phyloP scores from a whole-genome alignment of 306 rosid species.

The Cotoneaster glaucophyllus region DNA sequence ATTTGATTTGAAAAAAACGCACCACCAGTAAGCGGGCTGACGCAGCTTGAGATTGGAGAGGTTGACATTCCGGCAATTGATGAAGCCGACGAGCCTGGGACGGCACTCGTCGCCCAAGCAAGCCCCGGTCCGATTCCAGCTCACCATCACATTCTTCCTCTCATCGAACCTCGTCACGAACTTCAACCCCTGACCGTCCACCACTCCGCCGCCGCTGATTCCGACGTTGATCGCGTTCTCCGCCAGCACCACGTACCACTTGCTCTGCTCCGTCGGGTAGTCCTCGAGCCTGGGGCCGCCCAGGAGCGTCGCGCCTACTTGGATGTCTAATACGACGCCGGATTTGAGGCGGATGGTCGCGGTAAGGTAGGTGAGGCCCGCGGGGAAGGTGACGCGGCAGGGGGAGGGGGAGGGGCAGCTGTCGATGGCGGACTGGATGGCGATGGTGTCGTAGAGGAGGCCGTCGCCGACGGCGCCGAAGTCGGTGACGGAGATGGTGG shows the following conservation, averaged over 20 bases:
- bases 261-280: slow-evolving; percentile 49
- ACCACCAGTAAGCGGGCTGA: slow-evolving; percentile 96
- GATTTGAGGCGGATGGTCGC: slow-evolving; percentile 66
- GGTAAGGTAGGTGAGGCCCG: slow-evolving; percentile 73
- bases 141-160: slow-evolving; percentile 90
- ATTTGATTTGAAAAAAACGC: background rate
- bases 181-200: slow-evolving; percentile 74
- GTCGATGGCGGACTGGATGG: slow-evolving; percentile 83
- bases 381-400: slow-evolving; percentile 63
- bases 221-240: slow-evolving; percentile 74
- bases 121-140: slow-evolving; percentile 79
- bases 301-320: slow-evolving; percentile 51
- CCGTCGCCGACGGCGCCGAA: slow-evolving; percentile 83
- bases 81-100: slow-evolving; percentile 73
- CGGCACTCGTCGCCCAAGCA: slow-evolving; percentile 90
- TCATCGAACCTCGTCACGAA: slow-evolving; percentile 57
- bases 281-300: slow-evolving; percentile 59
- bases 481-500: slow-evolving; percentile 47
- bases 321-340: slow-evolving; percentile 58
- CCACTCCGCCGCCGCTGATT: slow-evolving; percentile 74
- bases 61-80: slow-evolving; percentile 38
- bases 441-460: slow-evolving; percentile 55
- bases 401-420: slow-evolving; percentile 37
- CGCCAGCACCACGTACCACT: slow-evolving; percentile 84
- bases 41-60: slow-evolving; percentile 50